These are phyloP conservation scores for Davidsoniella virescens DNA, from an alignment of 2,329 filamentous ascomycete genomes.

Conservation along the genomic window DNA sequence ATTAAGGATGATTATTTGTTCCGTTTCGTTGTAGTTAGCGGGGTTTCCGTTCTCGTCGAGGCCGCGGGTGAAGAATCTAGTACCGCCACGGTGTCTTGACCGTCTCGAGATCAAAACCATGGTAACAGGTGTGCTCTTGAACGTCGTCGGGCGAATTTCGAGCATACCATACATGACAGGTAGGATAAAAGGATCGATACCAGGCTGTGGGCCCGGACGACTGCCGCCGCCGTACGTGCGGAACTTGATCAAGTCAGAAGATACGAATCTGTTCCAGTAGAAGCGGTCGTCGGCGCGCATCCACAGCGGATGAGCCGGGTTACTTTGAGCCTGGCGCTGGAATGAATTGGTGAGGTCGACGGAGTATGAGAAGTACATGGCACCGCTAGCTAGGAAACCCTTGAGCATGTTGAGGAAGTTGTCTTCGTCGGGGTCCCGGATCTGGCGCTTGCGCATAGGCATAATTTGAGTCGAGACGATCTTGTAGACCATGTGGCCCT, in stretches of 20 bases:
- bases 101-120: slow-evolving; percentile 77
- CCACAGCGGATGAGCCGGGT: slow-evolving; percentile 65
- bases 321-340: slow-evolving; percentile 72
- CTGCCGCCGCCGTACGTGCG: slow-evolving; percentile 46
- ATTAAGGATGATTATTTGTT: slow-evolving; percentile 81
- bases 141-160: slow-evolving; percentile 69
- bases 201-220: slow-evolving; percentile 53
- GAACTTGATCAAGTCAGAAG: slow-evolving; percentile 83
- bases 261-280: slow-evolving; percentile 95
- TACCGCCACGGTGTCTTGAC: slow-evolving; percentile 76
- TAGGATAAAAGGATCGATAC: slow-evolving; percentile 78
- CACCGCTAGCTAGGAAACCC: slow-evolving; percentile 62
- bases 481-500: slow-evolving; percentile 94
- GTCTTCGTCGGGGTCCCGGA: slow-evolving; percentile 89
- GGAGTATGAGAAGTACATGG: slow-evolving; percentile 97
- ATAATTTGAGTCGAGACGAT: slow-evolving; percentile 82
- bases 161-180: slow-evolving; percentile 95
- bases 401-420: slow-evolving; percentile 73
- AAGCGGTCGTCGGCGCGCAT: slow-evolving; percentile 88
- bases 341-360: slow-evolving; percentile 94
- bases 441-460: slow-evolving; percentile 76
- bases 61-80: slow-evolving; percentile 86
- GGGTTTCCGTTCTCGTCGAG: slow-evolving; percentile 87
- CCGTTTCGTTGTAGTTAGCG: slow-evolving; percentile 98
- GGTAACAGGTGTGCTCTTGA: slow-evolving; percentile 73